Conservation (phyloP, 2,329 filamentous ascomycete genomes). For the Gnomoniopsis smithogilvyi region DNA sequence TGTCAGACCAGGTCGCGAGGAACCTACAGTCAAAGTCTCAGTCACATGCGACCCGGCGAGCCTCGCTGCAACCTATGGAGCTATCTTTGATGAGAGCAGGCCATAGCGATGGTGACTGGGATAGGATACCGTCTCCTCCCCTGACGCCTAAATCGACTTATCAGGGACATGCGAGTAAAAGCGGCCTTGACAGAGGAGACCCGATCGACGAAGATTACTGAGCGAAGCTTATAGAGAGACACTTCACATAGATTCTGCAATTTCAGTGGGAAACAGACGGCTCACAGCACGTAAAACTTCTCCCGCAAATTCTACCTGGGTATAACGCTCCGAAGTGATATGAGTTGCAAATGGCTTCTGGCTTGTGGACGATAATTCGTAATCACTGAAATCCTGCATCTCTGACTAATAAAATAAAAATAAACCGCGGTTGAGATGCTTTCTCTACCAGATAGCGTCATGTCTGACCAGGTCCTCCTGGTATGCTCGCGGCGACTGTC, state of each 20-base stretch:
- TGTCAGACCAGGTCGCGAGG: neutral
- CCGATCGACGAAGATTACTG: neutral
- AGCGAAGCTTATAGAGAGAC: neutral
- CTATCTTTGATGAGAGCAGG: neutral
- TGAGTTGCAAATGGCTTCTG: no score
- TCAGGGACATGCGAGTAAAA: neutral
- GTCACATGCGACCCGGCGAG: neutral
- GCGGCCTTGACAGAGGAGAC: neutral
- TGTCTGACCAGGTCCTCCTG: constrained; percentile 2
- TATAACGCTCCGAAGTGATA: no score
- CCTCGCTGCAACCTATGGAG: neutral
- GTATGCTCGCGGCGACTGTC: constrained; percentile 2
- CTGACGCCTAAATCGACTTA: neutral
- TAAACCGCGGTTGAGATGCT: no score
- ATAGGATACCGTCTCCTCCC: neutral
- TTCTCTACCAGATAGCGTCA: constrained; percentile 13
- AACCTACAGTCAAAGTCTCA: neutral
- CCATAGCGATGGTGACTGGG: neutral
- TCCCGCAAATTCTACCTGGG: no score
- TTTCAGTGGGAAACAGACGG: no score
- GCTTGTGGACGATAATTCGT: neutral
- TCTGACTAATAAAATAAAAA: neutral
- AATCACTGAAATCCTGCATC: neutral
- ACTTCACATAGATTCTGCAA: neutral
- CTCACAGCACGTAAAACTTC: no score